Evolutionary conservation across 2,329 filamentous ascomycete genomes (phyloP).

Genomic region (Ilyonectria sp.): DNA sequence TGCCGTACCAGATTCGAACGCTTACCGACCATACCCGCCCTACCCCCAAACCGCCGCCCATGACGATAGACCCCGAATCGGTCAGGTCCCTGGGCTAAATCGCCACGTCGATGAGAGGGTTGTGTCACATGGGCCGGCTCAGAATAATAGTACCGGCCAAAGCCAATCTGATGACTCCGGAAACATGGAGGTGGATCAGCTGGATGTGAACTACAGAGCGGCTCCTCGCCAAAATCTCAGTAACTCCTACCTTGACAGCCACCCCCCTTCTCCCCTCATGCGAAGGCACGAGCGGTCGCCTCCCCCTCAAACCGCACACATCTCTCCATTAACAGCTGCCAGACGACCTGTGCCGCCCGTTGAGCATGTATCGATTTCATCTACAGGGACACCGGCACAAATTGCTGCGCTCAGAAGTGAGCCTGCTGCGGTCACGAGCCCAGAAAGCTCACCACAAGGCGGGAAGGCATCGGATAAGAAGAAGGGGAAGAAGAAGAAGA

Average conservation of each 20-base stretch:
- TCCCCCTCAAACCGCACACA: constrained; percentile 79
- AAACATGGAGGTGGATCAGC: constrained; percentile 47
- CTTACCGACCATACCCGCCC: constrained; percentile 27
- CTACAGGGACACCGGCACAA: constrained; percentile 62
- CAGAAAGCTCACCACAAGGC: constrained; percentile 73
- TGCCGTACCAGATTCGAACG: constrained; percentile 25
- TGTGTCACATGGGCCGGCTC: constrained; percentile 33
- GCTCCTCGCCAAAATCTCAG: constrained; percentile 35
- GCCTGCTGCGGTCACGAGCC: constrained; percentile 65
- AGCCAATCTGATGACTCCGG: constrained; percentile 61
- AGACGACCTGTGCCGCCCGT: constrained; percentile 46
- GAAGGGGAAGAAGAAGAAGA: constrained; percentile 67
- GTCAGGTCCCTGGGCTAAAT: constrained; percentile 52
- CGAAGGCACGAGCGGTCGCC: constrained; percentile 82
- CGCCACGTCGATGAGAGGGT: constrained; percentile 42
- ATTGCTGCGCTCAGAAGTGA: constrained; percentile 71
- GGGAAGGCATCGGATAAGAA: constrained; percentile 65
- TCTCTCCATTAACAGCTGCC: constrained; percentile 70
- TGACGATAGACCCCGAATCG: constrained; percentile 33
- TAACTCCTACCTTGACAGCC: constrained; percentile 49
- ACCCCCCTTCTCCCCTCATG: constrained; percentile 73
- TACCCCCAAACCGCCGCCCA: constrained; percentile 28
- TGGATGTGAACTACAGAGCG: constrained; percentile 29
- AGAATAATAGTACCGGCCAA: constrained; percentile 56
- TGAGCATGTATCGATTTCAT: constrained; percentile 38